Conservation (phyloP, 768 basidiomycete genomes). For the Hygrophoropsis aurantiaca region DNA sequence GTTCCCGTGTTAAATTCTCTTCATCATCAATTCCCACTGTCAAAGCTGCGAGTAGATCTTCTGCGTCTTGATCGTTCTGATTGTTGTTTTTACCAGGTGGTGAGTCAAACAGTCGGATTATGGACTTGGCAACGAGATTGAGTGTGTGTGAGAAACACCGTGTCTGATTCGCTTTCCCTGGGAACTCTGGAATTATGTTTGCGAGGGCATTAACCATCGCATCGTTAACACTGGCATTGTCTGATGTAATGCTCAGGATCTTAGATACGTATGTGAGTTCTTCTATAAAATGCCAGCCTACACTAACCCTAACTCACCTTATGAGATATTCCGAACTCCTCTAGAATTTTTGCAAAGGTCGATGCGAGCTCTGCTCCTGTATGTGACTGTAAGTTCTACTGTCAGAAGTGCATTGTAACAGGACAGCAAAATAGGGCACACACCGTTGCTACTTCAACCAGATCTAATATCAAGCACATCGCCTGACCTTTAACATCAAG, state of each 20-base stretch:
- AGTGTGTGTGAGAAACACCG: conserved; percentile 16
- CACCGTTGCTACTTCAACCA: conserved; percentile 22
- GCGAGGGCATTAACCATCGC: conserved; percentile 31
- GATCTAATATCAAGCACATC: conserved; percentile 15
- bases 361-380: conserved; percentile 15
- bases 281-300: no score
- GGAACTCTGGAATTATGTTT: conserved; percentile 18
- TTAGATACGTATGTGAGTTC: conserved; percentile 8
- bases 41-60: no score
- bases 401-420: background rate
- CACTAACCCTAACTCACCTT: background rate
- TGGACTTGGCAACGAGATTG: conserved; percentile 14
- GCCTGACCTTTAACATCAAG: conserved; percentile 14
- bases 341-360: conserved; percentile 17
- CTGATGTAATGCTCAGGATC: conserved; percentile 18
- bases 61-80: no score
- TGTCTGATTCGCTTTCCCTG: conserved; percentile 8
- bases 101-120: conserved; percentile 34
- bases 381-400: conserved; percentile 14
- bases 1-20: no score
- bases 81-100: no score
- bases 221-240: no score
- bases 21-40: no score
- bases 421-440: background rate
- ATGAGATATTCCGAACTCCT: conserved; percentile 19